phyloP scores from a whole-genome alignment of 169 alveolate genomes.

The Plasmodium adleri region DNA sequence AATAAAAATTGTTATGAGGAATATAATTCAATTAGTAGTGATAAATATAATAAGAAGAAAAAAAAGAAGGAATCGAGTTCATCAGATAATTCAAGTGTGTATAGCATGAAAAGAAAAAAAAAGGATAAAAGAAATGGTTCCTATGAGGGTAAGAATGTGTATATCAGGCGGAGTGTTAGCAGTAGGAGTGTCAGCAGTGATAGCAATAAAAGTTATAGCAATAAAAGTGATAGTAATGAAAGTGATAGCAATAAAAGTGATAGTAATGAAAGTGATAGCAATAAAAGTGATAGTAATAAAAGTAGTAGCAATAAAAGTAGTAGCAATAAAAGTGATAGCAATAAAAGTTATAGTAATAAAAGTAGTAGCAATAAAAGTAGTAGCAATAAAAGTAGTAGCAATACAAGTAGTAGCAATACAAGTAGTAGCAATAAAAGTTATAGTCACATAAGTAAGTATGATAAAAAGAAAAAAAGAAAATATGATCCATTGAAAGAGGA shows the following conservation, averaged over 20 bases:
- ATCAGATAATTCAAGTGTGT: background rate
- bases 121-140: background rate
- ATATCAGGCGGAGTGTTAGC: background rate
- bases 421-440: constrained; percentile 6
- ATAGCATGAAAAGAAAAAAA: background rate
- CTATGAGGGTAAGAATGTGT: background rate
- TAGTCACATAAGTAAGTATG: background rate
- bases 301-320: background rate
- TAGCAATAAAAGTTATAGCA: background rate
- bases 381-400: background rate
- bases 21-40: background rate
- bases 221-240: background rate
- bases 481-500: constrained; percentile 42
- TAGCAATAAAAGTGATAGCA: background rate
- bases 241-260: background rate
- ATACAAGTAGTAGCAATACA: background rate
- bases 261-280: background rate
- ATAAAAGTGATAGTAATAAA: background rate
- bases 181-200: constrained; percentile 2
- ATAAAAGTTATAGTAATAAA: background rate
- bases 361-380: background rate
- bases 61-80: background rate
- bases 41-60: background rate
- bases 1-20: background rate
- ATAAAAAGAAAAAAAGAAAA: background rate